These are phyloP conservation scores for Phytophthora multivora DNA, from an alignment of 352 stramenopile species.

Conservation along the genomic window DNA sequence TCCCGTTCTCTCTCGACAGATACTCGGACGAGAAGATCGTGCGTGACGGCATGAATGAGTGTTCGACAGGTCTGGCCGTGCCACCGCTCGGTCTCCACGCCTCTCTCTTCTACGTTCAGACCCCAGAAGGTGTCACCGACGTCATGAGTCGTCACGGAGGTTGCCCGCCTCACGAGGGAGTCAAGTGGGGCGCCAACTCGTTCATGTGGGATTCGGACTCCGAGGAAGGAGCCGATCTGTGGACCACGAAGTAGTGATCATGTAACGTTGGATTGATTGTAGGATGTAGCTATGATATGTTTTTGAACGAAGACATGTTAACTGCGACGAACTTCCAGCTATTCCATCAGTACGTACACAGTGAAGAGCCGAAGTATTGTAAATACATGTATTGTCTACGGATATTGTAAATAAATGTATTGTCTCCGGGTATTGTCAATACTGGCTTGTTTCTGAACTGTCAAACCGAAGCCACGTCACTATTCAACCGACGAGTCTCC, in stretches of 20 bases:
- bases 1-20: constrained; percentile 88
- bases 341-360: too few relatives aligned
- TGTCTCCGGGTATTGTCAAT: neutral
- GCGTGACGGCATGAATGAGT: constrained; percentile 82
- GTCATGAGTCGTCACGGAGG: constrained; percentile 81
- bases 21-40: constrained; percentile 74
- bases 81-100: constrained; percentile 72
- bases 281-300: too few relatives aligned
- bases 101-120: constrained; percentile 88
- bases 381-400: too few relatives aligned
- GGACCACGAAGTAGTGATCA: constrained; percentile 59
- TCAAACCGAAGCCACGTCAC: neutral
- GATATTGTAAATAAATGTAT: neutral
- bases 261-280: too few relatives aligned
- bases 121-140: constrained; percentile 73
- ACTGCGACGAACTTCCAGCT: too few relatives aligned
- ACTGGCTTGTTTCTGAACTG: constrained; percentile 17
- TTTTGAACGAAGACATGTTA: too few relatives aligned
- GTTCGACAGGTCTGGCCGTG: constrained; percentile 75
- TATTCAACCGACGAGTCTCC: constrained; percentile 7
- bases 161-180: constrained; percentile 82
- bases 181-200: constrained; percentile 87
- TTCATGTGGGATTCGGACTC: constrained; percentile 90
- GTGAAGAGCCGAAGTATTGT: too few relatives aligned
- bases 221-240: constrained; percentile 79